Evolutionary conservation across 2,329 filamentous ascomycete species (phyloP).

Genomic region (Periglandula ipomoeae): DNA sequence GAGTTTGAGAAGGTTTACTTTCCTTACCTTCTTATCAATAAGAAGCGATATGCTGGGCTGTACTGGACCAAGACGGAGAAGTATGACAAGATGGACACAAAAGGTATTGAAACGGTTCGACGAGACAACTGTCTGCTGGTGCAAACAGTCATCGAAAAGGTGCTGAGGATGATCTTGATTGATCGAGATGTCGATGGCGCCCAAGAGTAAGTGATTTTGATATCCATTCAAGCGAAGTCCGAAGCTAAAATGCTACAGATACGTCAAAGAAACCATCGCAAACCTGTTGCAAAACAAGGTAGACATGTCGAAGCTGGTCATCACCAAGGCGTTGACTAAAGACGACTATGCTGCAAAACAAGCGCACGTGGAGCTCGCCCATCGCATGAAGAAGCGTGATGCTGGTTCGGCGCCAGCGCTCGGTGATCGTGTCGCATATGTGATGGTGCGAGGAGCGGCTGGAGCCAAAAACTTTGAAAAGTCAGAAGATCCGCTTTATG

Average conservation of each 20-base stretch:
- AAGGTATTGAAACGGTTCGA: slow-evolving; percentile 96
- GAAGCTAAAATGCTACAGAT: too few species aligned
- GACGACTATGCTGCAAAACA: slow-evolving; percentile 72
- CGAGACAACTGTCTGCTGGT: slow-evolving; percentile 94
- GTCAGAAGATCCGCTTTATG: slow-evolving; percentile 93
- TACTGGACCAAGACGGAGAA: slow-evolving; percentile 94
- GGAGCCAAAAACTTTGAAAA: slow-evolving; percentile 95
- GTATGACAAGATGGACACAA: slow-evolving; percentile 99
- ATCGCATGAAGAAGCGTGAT: slow-evolving; percentile 68
- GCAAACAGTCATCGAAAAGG: slow-evolving; percentile 95
- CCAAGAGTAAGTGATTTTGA: slow-evolving; percentile 67
- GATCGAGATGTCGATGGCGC: slow-evolving; percentile 84
- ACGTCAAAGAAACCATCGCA: slow-evolving; percentile 92
- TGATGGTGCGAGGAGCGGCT: slow-evolving; percentile 86
- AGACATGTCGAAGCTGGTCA: slow-evolving; percentile 98
- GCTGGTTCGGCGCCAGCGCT: slow-evolving; percentile 86
- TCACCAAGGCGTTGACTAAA: slow-evolving; percentile 94
- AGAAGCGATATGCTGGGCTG: slow-evolving; percentile 96
- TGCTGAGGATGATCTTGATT: slow-evolving; percentile 89
- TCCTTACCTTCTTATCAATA: slow-evolving; percentile 97
- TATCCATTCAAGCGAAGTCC: too few species aligned
- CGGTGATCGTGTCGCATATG: slow-evolving; percentile 94
- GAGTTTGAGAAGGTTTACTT: slow-evolving; percentile 99
- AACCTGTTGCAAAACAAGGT: slow-evolving; percentile 95
- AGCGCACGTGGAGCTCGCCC: slow-evolving; percentile 2